phyloP scores from a whole-genome alignment of 192 early-diverging fungal species.

The Backusella australiensis region DNA sequence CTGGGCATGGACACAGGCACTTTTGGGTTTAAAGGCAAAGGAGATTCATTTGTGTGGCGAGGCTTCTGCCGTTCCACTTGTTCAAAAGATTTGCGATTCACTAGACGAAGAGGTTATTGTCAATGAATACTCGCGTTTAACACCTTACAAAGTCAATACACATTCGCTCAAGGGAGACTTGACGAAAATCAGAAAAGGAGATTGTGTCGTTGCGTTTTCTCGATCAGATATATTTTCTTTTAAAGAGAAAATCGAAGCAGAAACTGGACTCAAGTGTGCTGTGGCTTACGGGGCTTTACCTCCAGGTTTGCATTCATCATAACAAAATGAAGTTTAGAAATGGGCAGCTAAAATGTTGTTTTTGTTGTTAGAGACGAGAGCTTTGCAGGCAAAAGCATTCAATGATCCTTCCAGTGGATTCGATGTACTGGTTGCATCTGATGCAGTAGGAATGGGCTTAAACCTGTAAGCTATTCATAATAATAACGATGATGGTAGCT shows the following conservation, averaged over 20 bases:
- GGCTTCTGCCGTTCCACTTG: constrained; percentile 75
- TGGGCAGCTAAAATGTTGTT: not conserved
- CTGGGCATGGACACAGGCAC: constrained; percentile 94
- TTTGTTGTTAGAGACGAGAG: constrained; percentile 64
- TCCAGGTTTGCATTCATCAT: constrained; percentile 50
- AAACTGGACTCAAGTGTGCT: constrained; percentile 74
- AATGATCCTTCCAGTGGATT: constrained; percentile 78
- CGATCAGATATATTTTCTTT: constrained; percentile 75
- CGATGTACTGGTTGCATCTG: constrained; percentile 89
- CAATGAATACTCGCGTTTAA: constrained; percentile 76
- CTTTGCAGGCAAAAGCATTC: constrained; percentile 85
- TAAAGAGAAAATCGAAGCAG: constrained; percentile 74
- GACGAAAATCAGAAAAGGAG: constrained; percentile 67
- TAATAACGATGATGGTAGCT: not conserved
- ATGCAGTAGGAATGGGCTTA: constrained; percentile 97
- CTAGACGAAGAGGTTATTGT: constrained; percentile 82
- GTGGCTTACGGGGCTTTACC: constrained; percentile 93
- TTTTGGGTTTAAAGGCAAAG: constrained; percentile 72
- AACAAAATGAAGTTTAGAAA: not conserved
- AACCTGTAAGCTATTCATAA: constrained; percentile 64
- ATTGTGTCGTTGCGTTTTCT: constrained; percentile 91
- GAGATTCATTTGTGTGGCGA: constrained; percentile 96
- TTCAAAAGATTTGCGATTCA: constrained; percentile 66
- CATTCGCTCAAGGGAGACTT: constrained; percentile 56
- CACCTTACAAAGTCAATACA: constrained; percentile 54